These are phyloP conservation scores for Wickerhamomyces rabaulensis DNA, from an alignment of 805 yeast genomes.

Conservation along the genomic window DNA sequence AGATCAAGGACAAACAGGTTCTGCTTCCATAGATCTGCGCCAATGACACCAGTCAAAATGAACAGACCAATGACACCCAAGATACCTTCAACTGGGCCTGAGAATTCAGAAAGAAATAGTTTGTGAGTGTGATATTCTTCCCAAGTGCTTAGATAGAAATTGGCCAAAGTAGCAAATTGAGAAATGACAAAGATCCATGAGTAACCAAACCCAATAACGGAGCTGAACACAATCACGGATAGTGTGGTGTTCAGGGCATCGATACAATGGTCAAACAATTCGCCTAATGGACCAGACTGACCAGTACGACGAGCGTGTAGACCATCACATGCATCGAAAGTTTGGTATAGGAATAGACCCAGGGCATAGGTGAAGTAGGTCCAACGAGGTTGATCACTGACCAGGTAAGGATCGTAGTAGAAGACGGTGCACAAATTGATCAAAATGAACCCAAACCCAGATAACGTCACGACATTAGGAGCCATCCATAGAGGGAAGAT, in stretches of 20 bases:
- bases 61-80: slow-evolving; percentile 53
- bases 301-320: slow-evolving; percentile 93
- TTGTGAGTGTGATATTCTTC: slow-evolving; percentile 91
- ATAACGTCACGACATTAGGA: slow-evolving; percentile 83
- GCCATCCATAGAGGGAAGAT: slow-evolving; percentile 87
- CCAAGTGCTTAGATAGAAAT: slow-evolving; percentile 91
- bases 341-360: slow-evolving; percentile 85
- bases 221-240: slow-evolving; percentile 66
- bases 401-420: slow-evolving; percentile 65
- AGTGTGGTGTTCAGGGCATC: slow-evolving; percentile 75
- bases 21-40: slow-evolving; percentile 63
- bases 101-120: slow-evolving; percentile 67
- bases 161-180: slow-evolving; percentile 70
- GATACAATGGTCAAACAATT: slow-evolving; percentile 86
- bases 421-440: slow-evolving; percentile 60
- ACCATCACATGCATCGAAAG: slow-evolving; percentile 96
- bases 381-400: slow-evolving; percentile 64
- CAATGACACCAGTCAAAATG: slow-evolving; percentile 58
- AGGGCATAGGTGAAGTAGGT: slow-evolving; percentile 70
- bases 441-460: slow-evolving; percentile 70
- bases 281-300: slow-evolving; percentile 93
- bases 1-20: slow-evolving; percentile 33
- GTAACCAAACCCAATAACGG: slow-evolving; percentile 74
- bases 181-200: slow-evolving; percentile 54
- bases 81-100: slow-evolving; percentile 96